phyloP scores from a whole-genome alignment of 352 stramenopile genomes.

The Pythium sp. region DNA sequence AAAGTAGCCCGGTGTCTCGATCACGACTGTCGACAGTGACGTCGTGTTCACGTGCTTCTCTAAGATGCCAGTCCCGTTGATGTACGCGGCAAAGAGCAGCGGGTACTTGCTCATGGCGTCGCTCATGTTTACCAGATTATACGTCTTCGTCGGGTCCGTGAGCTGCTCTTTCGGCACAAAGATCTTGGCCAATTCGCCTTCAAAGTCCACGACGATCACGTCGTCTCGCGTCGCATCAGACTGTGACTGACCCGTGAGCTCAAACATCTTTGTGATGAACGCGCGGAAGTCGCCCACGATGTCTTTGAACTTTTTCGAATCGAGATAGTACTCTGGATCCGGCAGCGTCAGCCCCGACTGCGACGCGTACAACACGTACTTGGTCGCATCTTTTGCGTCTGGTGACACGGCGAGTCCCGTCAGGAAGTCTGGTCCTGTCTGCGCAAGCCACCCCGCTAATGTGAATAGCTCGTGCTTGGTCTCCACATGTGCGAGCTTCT shows the following conservation, averaged over 20 bases:
- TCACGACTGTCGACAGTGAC: constrained; percentile 35
- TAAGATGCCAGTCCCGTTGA: constrained; percentile 47
- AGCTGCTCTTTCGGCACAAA: constrained; percentile 90
- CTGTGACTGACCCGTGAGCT: constrained; percentile 45
- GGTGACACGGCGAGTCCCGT: constrained; percentile 69
- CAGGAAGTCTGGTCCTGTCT: constrained; percentile 68
- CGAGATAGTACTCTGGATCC: constrained; percentile 91
- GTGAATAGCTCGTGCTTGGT: constrained; percentile 47
- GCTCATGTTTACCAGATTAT: constrained; percentile 86
- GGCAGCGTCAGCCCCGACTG: constrained; percentile 88
- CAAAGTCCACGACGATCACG: constrained; percentile 80
- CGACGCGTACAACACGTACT: constrained; percentile 78
- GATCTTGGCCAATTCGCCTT: constrained; percentile 72
- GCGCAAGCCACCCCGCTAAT: constrained; percentile 50
- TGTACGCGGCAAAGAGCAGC: constrained; percentile 45
- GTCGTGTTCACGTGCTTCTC: constrained; percentile 29
- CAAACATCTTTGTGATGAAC: constrained; percentile 77
- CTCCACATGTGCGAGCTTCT: constrained; percentile 29
- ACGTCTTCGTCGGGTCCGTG: constrained; percentile 84
- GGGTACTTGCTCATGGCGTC: constrained; percentile 47
- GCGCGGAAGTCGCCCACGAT: constrained; percentile 69
- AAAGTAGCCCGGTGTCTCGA: constrained; percentile 65
- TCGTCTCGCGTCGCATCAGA: constrained; percentile 28
- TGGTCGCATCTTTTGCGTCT: constrained; percentile 83
- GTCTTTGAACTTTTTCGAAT: constrained; percentile 75